These are phyloP conservation scores for Ensete glaucum DNA, from an alignment of 176 grass and related monocot species.

Conservation along the genomic window DNA sequence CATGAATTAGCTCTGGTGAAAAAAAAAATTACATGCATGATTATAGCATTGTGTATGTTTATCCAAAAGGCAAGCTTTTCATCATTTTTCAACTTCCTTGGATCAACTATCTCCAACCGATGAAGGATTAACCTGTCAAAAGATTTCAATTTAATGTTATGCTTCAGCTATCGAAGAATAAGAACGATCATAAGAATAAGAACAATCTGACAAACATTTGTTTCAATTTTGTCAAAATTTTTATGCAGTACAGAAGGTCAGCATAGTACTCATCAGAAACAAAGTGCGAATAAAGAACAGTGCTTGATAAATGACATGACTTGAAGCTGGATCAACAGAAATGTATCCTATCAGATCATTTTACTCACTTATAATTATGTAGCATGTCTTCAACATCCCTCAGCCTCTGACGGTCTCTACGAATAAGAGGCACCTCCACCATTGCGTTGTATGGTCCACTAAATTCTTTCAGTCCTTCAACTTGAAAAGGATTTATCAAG, in stretches of 20 bases:
- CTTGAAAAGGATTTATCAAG: conserved; percentile 11
- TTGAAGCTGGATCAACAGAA: no score
- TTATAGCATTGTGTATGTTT: conserved; percentile 20
- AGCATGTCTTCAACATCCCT: conserved; percentile 15
- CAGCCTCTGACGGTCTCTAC: not conserved
- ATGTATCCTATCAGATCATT: not conserved
- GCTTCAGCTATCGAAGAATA: not conserved
- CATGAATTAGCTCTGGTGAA: not conserved
- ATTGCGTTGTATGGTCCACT: conserved; percentile 14
- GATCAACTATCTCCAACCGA: conserved; percentile 14
- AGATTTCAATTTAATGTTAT: not conserved
- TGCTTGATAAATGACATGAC: not conserved
- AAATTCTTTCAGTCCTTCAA: conserved; percentile 20
- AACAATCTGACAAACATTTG: no score
- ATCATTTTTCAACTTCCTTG: conserved; percentile 14
- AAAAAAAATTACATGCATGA: conserved; percentile 15
- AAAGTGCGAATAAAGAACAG: not conserved
- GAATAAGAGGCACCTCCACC: conserved; percentile 15
- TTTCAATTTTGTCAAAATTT: no score
- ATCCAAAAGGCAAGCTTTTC: conserved; percentile 24
- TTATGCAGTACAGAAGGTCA: not conserved
- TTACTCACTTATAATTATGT: conserved; percentile 10
- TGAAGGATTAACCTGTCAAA: conserved; percentile 7
- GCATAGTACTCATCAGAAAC: not conserved
- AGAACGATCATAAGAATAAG: not conserved